Evolutionary conservation across 148 eudicot species (phyloP), one percentile per base, ranked within the genome.

Genomic region (Amaranthus palmeri): DNA sequence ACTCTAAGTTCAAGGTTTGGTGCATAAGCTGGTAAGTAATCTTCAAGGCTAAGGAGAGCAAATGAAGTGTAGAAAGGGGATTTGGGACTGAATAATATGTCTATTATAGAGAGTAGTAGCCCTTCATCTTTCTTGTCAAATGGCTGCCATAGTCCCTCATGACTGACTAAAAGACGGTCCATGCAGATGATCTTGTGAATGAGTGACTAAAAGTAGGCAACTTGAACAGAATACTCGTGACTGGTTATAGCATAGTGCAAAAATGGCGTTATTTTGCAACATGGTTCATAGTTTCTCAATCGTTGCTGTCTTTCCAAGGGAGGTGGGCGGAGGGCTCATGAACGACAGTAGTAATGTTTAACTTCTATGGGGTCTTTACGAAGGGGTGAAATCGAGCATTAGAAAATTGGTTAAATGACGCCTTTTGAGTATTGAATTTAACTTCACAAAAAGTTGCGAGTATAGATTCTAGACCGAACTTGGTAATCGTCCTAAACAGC

Each of bases 21-120:
- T 63, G 49, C 60, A 52, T 60, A 60, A 47, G 67, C 12, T 60
- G 52, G 53, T 59, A n/a, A n/a, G n/a, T n/a, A 49, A 48, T 49
- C 68, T 56, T 56, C 48, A 57, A 48, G 61, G 11, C 52, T 17
- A 45, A 69, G 51, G 46, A 10, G 61, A 58, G 11, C 10, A 42
- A 4, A 57, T 3, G 61, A 57, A 58, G 18, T 52, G 50, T 46
- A 60, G 15, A 17, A 53, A 56, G 46, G 43, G 13, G 42, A 52
- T 62, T 6, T 72, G 54, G 52, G 68, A 2, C 51, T 51, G 17
- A 14, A 3, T 36, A 3, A 55, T 6, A 13, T 62, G 66, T 64
- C 4, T 67, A 56, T 67, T n/a, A 6, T 40, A 53, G 42, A 54
- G 7, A 12, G 18, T 11, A 64, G 54, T 13, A 13, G 48, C 17